These are phyloP conservation scores for Saccharomycopsis sp. DNA, from an alignment of 805 yeast genomes.

Conservation along the genomic window DNA sequence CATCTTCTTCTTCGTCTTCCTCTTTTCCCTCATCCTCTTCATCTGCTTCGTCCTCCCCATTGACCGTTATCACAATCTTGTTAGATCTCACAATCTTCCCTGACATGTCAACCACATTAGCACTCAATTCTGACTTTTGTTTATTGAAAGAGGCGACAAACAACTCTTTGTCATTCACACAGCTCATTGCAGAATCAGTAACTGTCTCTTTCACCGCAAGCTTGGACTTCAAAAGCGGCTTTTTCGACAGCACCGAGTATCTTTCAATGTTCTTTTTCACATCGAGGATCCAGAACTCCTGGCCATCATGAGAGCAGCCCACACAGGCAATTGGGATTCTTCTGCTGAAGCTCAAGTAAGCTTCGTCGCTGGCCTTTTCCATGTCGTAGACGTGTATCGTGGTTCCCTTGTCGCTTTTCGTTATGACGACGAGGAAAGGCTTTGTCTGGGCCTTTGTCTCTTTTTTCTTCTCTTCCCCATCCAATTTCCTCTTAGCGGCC, in stretches of 20 bases:
- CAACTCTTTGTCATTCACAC: background rate
- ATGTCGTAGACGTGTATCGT: too few relatives aligned
- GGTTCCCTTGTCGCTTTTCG: too few relatives aligned
- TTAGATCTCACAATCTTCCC: background rate
- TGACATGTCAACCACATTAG: background rate
- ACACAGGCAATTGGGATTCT: too few relatives aligned
- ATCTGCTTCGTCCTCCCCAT: too few relatives aligned
- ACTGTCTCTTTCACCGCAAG: background rate
- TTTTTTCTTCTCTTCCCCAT: slow-evolving; percentile 1
- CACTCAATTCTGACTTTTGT: background rate
- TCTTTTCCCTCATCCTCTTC: slow-evolving; percentile 1
- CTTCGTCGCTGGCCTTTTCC: too few relatives aligned
- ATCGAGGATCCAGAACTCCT: slow-evolving; percentile 3
- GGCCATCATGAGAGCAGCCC: too few relatives aligned
- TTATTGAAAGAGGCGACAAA: background rate
- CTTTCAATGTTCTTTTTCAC: background rate
- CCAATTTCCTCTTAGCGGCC: slow-evolving; percentile 17
- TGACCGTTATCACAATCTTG: background rate
- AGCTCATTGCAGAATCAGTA: background rate
- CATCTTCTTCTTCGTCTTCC: slow-evolving; percentile 1
- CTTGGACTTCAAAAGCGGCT: background rate
- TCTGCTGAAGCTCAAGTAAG: too few relatives aligned
- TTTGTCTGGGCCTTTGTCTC: background rate
- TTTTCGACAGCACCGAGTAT: background rate
- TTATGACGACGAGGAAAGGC: background rate